Evolutionary conservation across 164 flowering plant genomes (phyloP).

Genomic region (Houttuynia cordata): DNA sequence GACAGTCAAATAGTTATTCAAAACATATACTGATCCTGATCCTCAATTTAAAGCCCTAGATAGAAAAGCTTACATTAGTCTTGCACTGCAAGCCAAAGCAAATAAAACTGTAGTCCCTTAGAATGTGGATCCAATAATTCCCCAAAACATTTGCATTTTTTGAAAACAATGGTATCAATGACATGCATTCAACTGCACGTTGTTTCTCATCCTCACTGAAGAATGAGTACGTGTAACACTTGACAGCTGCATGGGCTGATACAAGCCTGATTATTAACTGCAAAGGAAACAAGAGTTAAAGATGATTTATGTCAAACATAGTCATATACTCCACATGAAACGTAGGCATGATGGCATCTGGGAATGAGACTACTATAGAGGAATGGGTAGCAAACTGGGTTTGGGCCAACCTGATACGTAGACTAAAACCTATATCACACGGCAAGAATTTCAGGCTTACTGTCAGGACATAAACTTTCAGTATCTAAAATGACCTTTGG

Average conservation of each 20-base stretch:
- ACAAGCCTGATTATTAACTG: constrained; percentile 85
- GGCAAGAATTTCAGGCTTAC: too few species aligned
- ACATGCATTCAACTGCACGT: constrained; percentile 55
- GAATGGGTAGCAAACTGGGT: neutral
- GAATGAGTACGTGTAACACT: constrained; percentile 69
- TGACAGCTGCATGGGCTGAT: constrained; percentile 95
- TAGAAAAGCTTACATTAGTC: constrained; percentile 39
- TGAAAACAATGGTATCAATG: constrained; percentile 65
- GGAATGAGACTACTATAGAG: neutral
- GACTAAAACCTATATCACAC: too few species aligned
- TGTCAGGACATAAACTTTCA: too few species aligned
- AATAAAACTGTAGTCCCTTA: constrained; percentile 54
- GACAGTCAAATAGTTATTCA: constrained; percentile 4
- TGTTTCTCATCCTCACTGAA: constrained; percentile 38
- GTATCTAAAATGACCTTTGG: too few species aligned
- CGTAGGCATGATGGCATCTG: neutral
- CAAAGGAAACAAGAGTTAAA: neutral
- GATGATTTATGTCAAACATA: neutral
- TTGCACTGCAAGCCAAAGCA: constrained; percentile 46
- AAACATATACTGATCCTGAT: neutral
- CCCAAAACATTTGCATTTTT: constrained; percentile 66
- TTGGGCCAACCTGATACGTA: too few species aligned
- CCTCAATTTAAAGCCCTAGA: neutral
- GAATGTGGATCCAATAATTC: constrained; percentile 57
- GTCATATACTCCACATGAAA: neutral